Evolutionary conservation across 305 asterid genomes (phyloP), one percentile per base, ranked within the genome.

Genomic region (Andrographis paniculata): DNA sequence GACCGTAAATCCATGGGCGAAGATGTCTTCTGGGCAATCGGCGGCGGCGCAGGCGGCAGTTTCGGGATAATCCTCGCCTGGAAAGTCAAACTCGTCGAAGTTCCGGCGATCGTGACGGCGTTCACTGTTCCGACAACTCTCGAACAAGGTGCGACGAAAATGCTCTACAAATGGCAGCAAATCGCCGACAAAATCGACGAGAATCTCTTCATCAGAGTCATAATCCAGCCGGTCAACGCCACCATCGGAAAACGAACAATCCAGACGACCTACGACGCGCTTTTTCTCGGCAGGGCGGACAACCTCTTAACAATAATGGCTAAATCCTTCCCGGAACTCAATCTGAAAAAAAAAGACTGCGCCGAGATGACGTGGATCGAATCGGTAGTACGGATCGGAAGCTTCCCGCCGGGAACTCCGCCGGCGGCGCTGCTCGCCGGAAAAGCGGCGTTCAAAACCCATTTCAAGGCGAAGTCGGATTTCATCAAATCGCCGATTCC

Each of bases 401-500:
- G 49, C 0, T 52, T 20, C 36, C 48, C 16, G 7, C 5, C 15
- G n/a, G 41, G 27, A 19, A 40, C 48, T 0, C 17, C 48, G 4
- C 48, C 48, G 2, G 28, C 23, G 39, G 17, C 24, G 10, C 19
- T 52, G 24, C 48, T 41, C 3, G 17, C 40, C n/a, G 28, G 17
- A 17, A 18, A 17, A 16, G 1, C 24, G 2, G 3, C 30, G 8
- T 4, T 4, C 6, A 4, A 24, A 8, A 3, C 4, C 30, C 4
- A 8, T 8, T 24, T 3, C 30, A 24, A 24, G 30, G 4, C 30
- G 8, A 24, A 24, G 30, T 24, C 69, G 24, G 69, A 63, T 18
- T 56, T 56, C 28, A n/a, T 63, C 17, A 57, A 10, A n/a, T 1
- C n/a, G 31, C 65, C 70, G 12, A 47, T 58, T 7, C 61, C 61